Evolutionary conservation across 129 eudicot species (phyloP).

Genomic region (Dittrichia graveolens): DNA sequence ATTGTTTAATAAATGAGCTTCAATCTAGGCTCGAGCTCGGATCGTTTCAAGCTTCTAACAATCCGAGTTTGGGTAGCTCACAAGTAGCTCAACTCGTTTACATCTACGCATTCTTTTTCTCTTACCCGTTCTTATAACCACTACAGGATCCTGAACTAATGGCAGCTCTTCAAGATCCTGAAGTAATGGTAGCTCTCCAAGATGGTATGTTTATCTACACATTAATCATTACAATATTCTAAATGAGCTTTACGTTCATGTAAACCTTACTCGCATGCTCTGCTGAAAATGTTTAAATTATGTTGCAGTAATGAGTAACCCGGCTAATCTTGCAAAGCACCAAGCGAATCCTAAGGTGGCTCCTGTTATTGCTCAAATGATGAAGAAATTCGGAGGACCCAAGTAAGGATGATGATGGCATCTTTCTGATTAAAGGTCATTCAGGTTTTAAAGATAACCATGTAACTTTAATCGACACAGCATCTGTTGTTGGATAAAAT

Average conservation of each 20-base stretch:
- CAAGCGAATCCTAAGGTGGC: slow-evolving; percentile 85
- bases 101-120: background rate
- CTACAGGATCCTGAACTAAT: slow-evolving; percentile 80
- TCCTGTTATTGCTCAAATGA: slow-evolving; percentile 71
- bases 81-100: background rate
- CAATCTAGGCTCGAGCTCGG: too few relatives aligned
- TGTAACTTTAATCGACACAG: slow-evolving; percentile 14
- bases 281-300: background rate
- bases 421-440: too few relatives aligned
- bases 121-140: background rate
- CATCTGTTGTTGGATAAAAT: background rate
- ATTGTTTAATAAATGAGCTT: too few relatives aligned
- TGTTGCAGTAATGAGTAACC: slow-evolving; percentile 78
- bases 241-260: too few relatives aligned
- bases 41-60: too few relatives aligned
- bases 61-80: too few relatives aligned
- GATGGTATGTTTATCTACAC: slow-evolving; percentile 52
- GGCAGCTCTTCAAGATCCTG: slow-evolving; percentile 81
- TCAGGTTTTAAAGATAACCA: background rate
- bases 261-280: background rate
- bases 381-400: slow-evolving; percentile 71
- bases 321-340: slow-evolving; percentile 75
- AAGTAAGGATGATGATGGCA: slow-evolving; percentile 28
- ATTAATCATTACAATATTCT: background rate
- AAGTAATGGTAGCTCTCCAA: slow-evolving; percentile 84